These are phyloP conservation scores for Asterochloris sp. DNA, from an alignment of 139 green algal genomes.

Conservation along the genomic window DNA sequence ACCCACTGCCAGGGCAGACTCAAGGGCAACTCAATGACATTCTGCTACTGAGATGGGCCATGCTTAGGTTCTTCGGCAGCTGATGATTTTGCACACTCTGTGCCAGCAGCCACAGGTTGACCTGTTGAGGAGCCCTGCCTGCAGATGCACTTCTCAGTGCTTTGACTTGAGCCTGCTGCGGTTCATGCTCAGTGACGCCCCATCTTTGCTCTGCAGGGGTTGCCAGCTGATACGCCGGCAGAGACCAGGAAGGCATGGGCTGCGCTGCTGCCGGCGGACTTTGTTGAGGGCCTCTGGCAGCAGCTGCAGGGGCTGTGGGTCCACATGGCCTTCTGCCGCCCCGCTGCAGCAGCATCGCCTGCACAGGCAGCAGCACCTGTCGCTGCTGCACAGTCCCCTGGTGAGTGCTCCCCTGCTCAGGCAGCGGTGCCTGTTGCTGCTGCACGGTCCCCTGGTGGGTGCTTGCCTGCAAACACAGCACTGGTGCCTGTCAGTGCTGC, in stretches of 20 bases:
- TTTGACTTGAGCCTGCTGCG: background rate
- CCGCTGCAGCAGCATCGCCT: background rate
- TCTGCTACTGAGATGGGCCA: background rate
- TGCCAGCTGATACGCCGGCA: background rate
- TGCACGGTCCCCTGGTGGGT: too few species aligned
- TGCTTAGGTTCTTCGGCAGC: too few species aligned
- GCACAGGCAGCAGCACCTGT: too few species aligned
- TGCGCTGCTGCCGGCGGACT: slow-evolving; percentile 41
- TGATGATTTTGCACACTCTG: too few species aligned
- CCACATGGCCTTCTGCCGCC: slow-evolving; percentile 5
- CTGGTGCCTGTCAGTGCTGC: too few species aligned
- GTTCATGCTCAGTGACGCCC: background rate
- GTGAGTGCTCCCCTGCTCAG: too few species aligned
- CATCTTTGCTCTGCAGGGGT: background rate
- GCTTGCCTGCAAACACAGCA: too few species aligned
- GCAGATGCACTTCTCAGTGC: background rate
- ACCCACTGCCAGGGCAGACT: background rate
- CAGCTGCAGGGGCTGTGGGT: slow-evolving; percentile 14
- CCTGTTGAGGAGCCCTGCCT: too few species aligned
- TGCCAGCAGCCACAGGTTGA: too few species aligned
- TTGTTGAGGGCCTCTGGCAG: slow-evolving; percentile 43
- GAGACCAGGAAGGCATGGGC: slow-evolving; percentile 22
- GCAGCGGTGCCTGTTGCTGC: too few species aligned
- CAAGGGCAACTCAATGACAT: background rate
- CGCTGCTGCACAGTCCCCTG: too few species aligned